Percentiles rank a stretch among this genome's conserved stretches.
phyloP scores from a whole-genome alignment of 202 grass and related monocot genomes.

The Schoenoplectus triqueter region DNA sequence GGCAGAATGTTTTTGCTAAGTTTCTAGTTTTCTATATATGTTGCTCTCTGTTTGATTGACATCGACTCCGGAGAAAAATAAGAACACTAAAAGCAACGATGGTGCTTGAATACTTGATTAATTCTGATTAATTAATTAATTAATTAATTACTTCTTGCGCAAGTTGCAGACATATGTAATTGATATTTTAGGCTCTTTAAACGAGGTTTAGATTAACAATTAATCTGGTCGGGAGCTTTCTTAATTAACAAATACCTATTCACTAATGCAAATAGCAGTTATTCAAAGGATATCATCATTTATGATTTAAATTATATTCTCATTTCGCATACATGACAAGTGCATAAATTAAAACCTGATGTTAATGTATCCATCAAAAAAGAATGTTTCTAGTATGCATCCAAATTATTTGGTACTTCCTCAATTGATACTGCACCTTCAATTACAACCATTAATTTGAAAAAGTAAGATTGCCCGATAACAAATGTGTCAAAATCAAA shows the following conservation, averaged over 20 bases:
- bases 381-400: no score
- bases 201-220: neutral
- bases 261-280: neutral
- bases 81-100: neutral
- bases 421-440: no score
- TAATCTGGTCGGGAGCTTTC: neutral
- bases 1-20: neutral
- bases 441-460: no score
- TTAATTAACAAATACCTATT: neutral
- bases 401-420: no score
- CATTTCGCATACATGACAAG: constrained; percentile 7
- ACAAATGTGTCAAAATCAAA: no score
- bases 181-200: neutral
- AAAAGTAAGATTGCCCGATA: no score
- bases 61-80: neutral
- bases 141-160: neutral
- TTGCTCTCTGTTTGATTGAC: neutral
- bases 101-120: neutral
- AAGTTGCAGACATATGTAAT: neutral
- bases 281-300: neutral
- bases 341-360: neutral
- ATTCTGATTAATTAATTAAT: constrained; percentile 6
- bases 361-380: no score
- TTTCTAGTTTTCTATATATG: no score
- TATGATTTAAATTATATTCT: neutral